Evolutionary conservation across 257 asterid species (phyloP).

Genomic region (Anisodus tanguticus): DNA sequence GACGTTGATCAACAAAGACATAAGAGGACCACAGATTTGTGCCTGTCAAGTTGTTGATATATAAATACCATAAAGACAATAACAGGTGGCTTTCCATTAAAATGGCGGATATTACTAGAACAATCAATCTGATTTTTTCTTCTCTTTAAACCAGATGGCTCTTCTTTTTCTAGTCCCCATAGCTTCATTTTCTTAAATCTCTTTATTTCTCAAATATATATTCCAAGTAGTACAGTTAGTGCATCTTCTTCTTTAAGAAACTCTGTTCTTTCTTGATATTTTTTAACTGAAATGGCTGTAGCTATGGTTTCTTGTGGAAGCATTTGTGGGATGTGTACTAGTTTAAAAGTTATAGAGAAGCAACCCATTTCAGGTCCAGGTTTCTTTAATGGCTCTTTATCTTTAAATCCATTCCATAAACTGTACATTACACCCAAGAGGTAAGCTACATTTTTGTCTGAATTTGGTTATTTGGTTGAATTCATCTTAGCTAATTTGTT

Average conservation of each 20-base stretch:
- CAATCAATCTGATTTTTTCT: slow-evolving; percentile 31
- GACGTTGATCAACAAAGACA: neutral
- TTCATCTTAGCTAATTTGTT: slow-evolving; percentile 28
- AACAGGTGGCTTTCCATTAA: slow-evolving; percentile 35
- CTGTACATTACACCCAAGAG: slow-evolving; percentile 59
- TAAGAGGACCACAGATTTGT: slow-evolving; percentile 23
- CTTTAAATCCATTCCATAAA: slow-evolving; percentile 58
- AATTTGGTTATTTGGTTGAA: slow-evolving; percentile 28
- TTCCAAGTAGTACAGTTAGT: neutral
- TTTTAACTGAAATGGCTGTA: slow-evolving; percentile 60
- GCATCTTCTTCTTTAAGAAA: neutral
- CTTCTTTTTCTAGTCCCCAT: slow-evolving; percentile 38
- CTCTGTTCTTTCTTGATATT: neutral
- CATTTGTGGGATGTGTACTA: slow-evolving; percentile 48
- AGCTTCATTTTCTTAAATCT: slow-evolving; percentile 28
- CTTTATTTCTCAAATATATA: neutral
- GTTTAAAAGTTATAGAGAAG: slow-evolving; percentile 59
- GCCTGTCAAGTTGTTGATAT: neutral
- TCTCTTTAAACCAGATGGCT: slow-evolving; percentile 34
- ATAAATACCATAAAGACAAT: neutral
- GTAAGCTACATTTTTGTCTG: slow-evolving; percentile 23
- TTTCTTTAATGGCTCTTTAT: slow-evolving; percentile 47
- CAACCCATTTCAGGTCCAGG: slow-evolving; percentile 51
- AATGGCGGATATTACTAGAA: slow-evolving; percentile 70
- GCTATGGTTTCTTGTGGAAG: slow-evolving; percentile 79